Base-by-base conservation (phyloP, 1,284 basidiomycete species). In the Calocybe gambosa region DNA sequence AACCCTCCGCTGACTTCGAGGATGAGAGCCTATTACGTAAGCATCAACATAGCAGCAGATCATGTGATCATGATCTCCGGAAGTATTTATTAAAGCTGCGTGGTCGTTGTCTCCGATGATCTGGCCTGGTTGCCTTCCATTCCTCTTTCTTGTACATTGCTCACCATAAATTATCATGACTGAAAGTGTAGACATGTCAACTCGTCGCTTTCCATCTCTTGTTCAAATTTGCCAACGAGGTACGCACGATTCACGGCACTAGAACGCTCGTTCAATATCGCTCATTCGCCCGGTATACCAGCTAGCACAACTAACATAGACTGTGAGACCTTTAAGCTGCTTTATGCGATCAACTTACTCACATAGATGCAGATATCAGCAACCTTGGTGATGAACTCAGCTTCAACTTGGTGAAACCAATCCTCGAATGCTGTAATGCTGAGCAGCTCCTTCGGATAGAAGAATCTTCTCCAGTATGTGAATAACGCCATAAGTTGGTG, bases 371-470 rank as follows among this genome's bases (percentile, higher is more conserved):
- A 84, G 82, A 69, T 39, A 80, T 85, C 52, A 61, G 62, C 44
- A 74, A 72, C 55, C 64, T 85, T 36, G 81, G 80, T 13, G 73
- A 77, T 51, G 74, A 75, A 46, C 62, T 85, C 53, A 75, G 74
- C 43, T 82, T 77, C 61, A 68, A 73, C 39, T 69, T 89, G 38
- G 73, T 84, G 51, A 74, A 73, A 57, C 87, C 87, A 37, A 78
- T 89, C 38, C 68, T 89, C 50, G 77, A 84, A 58, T 71, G 74
- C 55, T 89, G 86, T 62, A 74, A 74, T 48, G 73, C 79, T 55
- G 82, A 87, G 50, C 82, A 81, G 50, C 71, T 89, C 28, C 65
- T 74, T 49, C 70, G 77, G 51, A 62, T 89, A 49, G 87, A 89
- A 63, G 67, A 76, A 54, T 68, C 73, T 35, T 84, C 82, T 37